These are phyloP conservation scores for Suillus weaverae DNA, from an alignment of 768 basidiomycete genomes.

Conservation along the genomic window DNA sequence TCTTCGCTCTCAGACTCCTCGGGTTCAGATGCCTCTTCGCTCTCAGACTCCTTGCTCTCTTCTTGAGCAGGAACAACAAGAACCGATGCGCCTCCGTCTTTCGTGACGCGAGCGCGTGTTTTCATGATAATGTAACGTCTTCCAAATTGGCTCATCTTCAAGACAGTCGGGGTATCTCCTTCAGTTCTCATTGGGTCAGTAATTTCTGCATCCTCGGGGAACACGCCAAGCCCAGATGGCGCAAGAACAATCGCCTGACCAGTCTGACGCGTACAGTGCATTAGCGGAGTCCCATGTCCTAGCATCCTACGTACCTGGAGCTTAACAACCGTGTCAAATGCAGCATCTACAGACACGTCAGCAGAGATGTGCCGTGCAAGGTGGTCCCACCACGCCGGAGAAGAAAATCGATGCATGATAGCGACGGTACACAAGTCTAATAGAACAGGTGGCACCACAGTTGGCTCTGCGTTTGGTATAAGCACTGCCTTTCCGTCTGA, in stretches of 20 bases:
- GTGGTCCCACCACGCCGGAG: slow-evolving; percentile 65
- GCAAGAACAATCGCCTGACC: slow-evolving; percentile 65
- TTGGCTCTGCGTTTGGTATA: slow-evolving; percentile 47
- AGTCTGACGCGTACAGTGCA: slow-evolving; percentile 39
- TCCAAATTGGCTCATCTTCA: slow-evolving; percentile 37
- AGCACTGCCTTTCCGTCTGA: neutral
- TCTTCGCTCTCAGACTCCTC: neutral
- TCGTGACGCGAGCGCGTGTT: slow-evolving; percentile 51
- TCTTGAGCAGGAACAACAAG: slow-evolving; percentile 25
- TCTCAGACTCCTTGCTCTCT: neutral
- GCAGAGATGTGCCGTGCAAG: slow-evolving; percentile 59
- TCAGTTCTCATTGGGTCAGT: slow-evolving; percentile 18
- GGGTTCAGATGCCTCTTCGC: neutral
- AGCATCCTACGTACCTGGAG: slow-evolving; percentile 44
- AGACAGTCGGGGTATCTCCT: neutral
- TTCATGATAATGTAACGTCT: slow-evolving; percentile 52
- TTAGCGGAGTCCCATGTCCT: neutral
- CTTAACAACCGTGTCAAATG: slow-evolving; percentile 56
- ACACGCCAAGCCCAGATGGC: slow-evolving; percentile 49
- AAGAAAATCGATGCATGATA: slow-evolving; percentile 64
- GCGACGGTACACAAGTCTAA: slow-evolving; percentile 58
- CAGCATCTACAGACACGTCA: slow-evolving; percentile 48
- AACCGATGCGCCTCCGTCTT: slow-evolving; percentile 56
- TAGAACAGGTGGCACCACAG: slow-evolving; percentile 57
- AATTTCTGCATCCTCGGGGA: slow-evolving; percentile 12